Conservation (phyloP, 345 rosid species). For the Salix purpurea region DNA sequence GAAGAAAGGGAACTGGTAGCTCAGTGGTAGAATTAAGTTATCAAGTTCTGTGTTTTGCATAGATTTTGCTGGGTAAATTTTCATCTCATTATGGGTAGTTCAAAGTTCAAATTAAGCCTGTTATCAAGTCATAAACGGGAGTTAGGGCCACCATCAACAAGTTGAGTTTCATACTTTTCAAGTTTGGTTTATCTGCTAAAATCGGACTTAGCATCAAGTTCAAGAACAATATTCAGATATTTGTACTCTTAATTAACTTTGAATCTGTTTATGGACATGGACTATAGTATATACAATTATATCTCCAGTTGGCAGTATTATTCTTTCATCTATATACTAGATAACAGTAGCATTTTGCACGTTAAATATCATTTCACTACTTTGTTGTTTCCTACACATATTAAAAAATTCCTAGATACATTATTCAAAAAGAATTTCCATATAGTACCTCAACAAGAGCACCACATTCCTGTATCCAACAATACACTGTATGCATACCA, state of each 20-base stretch:
- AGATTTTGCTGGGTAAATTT: not conserved
- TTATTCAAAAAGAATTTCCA: not conserved
- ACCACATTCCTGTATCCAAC: not conserved
- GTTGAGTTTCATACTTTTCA: not conserved
- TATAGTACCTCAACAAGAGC: not conserved
- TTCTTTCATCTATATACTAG: not conserved
- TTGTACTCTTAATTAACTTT: not conserved
- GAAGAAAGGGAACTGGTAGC: slow-evolving; percentile 3
- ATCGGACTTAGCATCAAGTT: not conserved
- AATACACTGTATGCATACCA: not conserved
- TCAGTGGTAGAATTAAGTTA: not conserved
- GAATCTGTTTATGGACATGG: not conserved
- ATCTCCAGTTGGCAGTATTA: not conserved
- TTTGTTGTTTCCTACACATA: not conserved
- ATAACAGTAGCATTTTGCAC: not conserved
- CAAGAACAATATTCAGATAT: not conserved
- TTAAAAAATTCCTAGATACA: not conserved
- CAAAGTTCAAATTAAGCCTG: not conserved
- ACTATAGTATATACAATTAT: not conserved
- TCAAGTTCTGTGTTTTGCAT: not conserved
- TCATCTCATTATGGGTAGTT: not conserved
- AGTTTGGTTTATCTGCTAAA: not conserved
- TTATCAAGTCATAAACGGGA: not conserved
- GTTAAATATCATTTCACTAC: not conserved
- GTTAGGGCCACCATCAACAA: no score